These are phyloP conservation scores for Yueomyces sp. DNA, from an alignment of 1,139 yeast species.

Conservation along the genomic window DNA sequence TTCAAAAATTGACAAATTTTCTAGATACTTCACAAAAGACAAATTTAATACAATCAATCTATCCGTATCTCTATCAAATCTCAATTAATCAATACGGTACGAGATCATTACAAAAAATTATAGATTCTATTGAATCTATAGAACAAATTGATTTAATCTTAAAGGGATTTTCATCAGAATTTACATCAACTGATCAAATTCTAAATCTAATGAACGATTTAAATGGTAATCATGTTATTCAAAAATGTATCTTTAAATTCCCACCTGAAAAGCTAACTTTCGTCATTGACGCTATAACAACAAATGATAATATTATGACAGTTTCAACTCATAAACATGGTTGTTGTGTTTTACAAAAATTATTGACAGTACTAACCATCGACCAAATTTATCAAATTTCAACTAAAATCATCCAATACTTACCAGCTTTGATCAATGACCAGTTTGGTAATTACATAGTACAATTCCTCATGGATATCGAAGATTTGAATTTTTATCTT, in stretches of 20 bases:
- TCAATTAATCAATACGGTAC: conserved; percentile 94
- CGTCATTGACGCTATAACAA: conserved; percentile 69
- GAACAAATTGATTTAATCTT: conserved; percentile 35
- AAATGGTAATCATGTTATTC: conserved; percentile 94
- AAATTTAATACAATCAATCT: conserved; percentile 49
- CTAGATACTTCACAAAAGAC: conserved; percentile 62
- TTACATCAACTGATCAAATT: conserved; percentile 36
- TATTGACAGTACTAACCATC: conserved; percentile 45
- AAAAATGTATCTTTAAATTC: conserved; percentile 74
- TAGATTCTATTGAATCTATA: conserved; percentile 46
- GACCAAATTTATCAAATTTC: conserved; percentile 44
- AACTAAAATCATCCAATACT: conserved; percentile 23
- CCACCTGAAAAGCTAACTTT: conserved; percentile 55
- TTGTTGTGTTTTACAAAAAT: conserved; percentile 86
- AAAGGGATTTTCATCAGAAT: conserved; percentile 20
- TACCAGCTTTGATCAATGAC: conserved; percentile 55
- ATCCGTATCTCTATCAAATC: conserved; percentile 63
- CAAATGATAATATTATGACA: conserved; percentile 47
- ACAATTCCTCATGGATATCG: conserved; percentile 67
- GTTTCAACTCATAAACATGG: conserved; percentile 97
- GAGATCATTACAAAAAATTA: conserved; percentile 77
- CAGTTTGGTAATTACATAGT: conserved; percentile 97
- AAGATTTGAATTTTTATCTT: conserved; percentile 31
- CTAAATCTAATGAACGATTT: conserved; percentile 76
- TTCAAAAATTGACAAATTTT: conserved; percentile 78